Conservation (phyloP, 164 flowering plant genomes). For the Chimonanthus salicifolius region DNA sequence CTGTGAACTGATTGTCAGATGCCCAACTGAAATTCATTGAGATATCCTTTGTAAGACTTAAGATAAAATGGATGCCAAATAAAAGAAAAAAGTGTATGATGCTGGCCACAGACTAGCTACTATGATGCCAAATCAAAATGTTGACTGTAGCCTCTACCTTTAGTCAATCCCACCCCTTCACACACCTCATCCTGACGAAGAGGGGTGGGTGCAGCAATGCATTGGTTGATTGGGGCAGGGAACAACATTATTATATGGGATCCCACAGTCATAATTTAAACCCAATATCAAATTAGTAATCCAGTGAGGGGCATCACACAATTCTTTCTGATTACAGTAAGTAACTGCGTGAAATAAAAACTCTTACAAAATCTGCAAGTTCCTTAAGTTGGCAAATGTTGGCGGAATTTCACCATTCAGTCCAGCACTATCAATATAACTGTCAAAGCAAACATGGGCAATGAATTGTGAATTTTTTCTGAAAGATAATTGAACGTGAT, state of each 20-base stretch:
- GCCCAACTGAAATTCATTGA: conserved; percentile 45
- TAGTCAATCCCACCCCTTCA: neutral
- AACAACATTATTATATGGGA: neutral
- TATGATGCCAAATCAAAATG: neutral
- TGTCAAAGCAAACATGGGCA: conserved; percentile 5
- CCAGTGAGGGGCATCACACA: neutral
- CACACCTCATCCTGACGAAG: no score
- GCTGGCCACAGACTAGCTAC: neutral
- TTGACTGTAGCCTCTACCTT: neutral
- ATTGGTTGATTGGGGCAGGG: neutral
- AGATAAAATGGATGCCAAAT: neutral
- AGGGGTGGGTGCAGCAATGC: neutral
- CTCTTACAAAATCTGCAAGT: conserved; percentile 27
- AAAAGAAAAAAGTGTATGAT: neutral
- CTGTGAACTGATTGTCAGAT: conserved; percentile 52
- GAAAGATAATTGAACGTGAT: no score
- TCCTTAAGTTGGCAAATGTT: conserved; percentile 23
- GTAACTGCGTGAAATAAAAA: no score
- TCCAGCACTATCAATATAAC: conserved; percentile 33
- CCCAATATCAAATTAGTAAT: no score
- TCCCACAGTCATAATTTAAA: no score
- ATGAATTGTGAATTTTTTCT: neutral
- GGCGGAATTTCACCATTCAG: conserved; percentile 35
- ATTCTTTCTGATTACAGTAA: neutral
- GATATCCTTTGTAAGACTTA: neutral